These are phyloP conservation scores for Linderina pennispora DNA, from an alignment of 192 early-diverging fungal species.

Conservation along the genomic window DNA sequence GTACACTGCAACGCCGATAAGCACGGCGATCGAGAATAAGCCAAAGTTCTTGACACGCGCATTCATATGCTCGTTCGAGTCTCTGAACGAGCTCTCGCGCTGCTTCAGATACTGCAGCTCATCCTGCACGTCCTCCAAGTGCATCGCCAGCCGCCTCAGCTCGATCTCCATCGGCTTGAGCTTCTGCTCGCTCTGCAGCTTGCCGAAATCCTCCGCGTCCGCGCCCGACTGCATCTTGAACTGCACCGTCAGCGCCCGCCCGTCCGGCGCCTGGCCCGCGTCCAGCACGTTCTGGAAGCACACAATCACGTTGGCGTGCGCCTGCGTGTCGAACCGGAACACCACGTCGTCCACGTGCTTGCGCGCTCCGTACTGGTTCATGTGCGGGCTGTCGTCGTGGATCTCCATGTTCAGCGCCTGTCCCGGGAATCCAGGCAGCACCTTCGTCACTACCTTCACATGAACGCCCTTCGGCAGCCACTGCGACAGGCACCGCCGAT, in stretches of 20 bases:
- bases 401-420: constrained; percentile 62
- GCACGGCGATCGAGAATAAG: constrained; percentile 70
- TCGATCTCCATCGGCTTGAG: constrained; percentile 87
- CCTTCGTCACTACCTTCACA: constrained; percentile 63
- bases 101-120: constrained; percentile 81
- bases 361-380: constrained; percentile 68
- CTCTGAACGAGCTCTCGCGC: constrained; percentile 76
- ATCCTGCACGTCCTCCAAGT: constrained; percentile 70
- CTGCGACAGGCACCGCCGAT: constrained; percentile 69
- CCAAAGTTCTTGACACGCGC: constrained; percentile 62
- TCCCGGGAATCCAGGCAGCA: constrained; percentile 58
- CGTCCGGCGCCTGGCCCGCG: constrained; percentile 45
- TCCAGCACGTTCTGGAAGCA: constrained; percentile 78
- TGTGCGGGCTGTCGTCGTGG: constrained; percentile 62
- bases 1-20: constrained; percentile 63
- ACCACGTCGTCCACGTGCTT: constrained; percentile 54
- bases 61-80: constrained; percentile 93
- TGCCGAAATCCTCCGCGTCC: constrained; percentile 70
- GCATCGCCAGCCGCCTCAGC: constrained; percentile 69
- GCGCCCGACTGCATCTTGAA: constrained; percentile 81
- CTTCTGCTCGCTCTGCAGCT: constrained; percentile 68
- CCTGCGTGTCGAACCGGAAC: constrained; percentile 77
- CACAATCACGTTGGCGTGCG: constrained; percentile 74
- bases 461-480: constrained; percentile 64
- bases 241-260: constrained; percentile 56